Conservation (phyloP, 768 basidiomycete genomes). For the Vararia minispora region DNA sequence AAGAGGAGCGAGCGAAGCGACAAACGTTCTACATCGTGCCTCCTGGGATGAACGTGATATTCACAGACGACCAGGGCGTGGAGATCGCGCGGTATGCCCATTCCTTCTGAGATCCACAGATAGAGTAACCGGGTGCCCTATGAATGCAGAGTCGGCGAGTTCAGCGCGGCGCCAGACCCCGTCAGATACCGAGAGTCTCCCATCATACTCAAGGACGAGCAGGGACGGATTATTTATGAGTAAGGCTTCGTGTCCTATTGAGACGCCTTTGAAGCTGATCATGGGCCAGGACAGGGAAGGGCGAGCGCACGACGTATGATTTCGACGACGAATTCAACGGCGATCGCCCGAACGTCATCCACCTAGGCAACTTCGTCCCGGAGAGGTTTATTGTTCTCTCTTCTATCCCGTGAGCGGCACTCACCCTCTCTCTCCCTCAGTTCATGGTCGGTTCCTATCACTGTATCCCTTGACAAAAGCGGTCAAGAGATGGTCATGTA, state of each 20-base stretch:
- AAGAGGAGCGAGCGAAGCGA: no score
- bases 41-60: conserved; percentile 15
- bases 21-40: conserved; percentile 14
- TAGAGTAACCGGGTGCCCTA: not conserved
- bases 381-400: conserved; percentile 5
- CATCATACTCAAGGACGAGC: conserved; percentile 10
- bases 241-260: not conserved
- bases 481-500: conserved; percentile 9
- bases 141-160: conserved; percentile 11
- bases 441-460: conserved; percentile 6
- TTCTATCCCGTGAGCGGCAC: conserved; percentile 1
- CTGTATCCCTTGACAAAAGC: conserved; percentile 10
- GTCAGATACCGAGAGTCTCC: conserved; percentile 10
- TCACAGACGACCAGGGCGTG: conserved; percentile 11
- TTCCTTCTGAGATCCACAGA: not conserved
- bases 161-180: conserved; percentile 1
- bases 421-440: conserved; percentile 1
- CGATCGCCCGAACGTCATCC: conserved; percentile 13
- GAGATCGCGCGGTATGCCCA: conserved; percentile 9
- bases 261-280: not conserved
- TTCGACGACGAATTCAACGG: conserved; percentile 2
- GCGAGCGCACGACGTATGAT: conserved; percentile 6
- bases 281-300: conserved; percentile 7
- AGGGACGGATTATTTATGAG: conserved; percentile 11
- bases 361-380: conserved; percentile 9